Conservation (phyloP, 805 yeast species). For the Lachancea sp. region DNA sequence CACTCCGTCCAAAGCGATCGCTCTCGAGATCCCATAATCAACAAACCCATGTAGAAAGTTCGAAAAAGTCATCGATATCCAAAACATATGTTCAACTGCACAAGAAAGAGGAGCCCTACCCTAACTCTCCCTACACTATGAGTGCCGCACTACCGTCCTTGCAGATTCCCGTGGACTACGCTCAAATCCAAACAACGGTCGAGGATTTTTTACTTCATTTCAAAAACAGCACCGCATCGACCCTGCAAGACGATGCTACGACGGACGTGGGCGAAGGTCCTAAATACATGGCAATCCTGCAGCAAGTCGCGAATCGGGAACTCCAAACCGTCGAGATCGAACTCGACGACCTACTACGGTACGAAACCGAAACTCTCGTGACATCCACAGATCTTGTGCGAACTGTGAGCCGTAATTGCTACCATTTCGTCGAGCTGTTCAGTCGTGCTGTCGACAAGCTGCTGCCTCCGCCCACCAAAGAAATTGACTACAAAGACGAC, state of each 20-base stretch:
- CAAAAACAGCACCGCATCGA: conserved; percentile 34
- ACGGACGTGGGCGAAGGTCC: conserved; percentile 41
- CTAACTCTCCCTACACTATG: conserved; percentile 11
- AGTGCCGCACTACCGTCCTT: conserved; percentile 50
- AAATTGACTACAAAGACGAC: conserved; percentile 73
- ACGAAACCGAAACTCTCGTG: conserved; percentile 44
- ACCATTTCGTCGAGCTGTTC: conserved; percentile 74
- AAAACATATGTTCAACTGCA: no score
- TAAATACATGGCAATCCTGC: conserved; percentile 71
- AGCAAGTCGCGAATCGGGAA: conserved; percentile 80
- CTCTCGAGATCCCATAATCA: no score
- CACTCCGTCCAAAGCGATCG: no score
- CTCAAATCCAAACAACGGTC: conserved; percentile 50
- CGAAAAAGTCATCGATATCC: no score
- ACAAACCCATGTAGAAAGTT: no score
- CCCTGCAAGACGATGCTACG: conserved; percentile 8
- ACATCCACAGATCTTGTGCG: conserved; percentile 21
- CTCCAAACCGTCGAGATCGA: conserved; percentile 61
- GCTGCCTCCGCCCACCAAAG: conserved; percentile 79
- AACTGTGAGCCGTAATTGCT: conserved; percentile 63
- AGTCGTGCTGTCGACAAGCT: conserved; percentile 67
- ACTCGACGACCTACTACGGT: conserved; percentile 74
- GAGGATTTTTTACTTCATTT: conserved; percentile 63
- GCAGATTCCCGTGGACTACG: conserved; percentile 68
- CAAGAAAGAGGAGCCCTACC: neutral